phyloP scores from a whole-genome alignment of 2,329 filamentous ascomycete genomes.

The Monilinia fructigena region DNA sequence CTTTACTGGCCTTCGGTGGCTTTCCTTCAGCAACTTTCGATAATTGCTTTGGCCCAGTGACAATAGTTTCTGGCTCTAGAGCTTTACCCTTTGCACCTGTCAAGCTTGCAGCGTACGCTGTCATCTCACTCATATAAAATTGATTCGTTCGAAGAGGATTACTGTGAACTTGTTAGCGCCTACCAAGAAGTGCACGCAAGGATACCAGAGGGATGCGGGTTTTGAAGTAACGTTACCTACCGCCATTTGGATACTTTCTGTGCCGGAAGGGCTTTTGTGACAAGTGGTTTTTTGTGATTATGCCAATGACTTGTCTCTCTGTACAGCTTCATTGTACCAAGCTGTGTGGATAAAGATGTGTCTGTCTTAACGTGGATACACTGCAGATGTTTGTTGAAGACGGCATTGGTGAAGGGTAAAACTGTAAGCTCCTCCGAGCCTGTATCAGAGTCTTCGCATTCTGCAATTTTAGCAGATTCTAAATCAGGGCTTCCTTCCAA shows the following conservation, averaged over 20 bases:
- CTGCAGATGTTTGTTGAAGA: conserved; percentile 48
- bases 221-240: conserved; percentile 29
- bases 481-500: conserved; percentile 34
- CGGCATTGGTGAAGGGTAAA: conserved; percentile 49
- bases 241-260: conserved; percentile 43
- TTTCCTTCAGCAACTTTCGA: conserved; percentile 36
- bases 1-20: conserved; percentile 27
- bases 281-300: conserved; percentile 53
- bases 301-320: conserved; percentile 61
- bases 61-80: conserved; percentile 63
- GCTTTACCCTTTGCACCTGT: conserved; percentile 62
- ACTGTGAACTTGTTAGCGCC: conserved; percentile 24
- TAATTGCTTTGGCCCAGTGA: conserved; percentile 44
- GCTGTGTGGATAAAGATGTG: conserved; percentile 31
- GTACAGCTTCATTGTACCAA: conserved; percentile 43
- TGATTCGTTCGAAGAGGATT: conserved; percentile 49
- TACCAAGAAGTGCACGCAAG: not conserved
- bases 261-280: conserved; percentile 45
- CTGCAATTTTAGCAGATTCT: conserved; percentile 26
- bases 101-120: conserved; percentile 67
- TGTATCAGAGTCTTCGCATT: conserved; percentile 25
- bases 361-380: conserved; percentile 44
- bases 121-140: conserved; percentile 65
- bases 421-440: conserved; percentile 37
- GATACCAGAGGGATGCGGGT: not conserved